These are phyloP conservation scores for Glaciozyma martinii DNA, from an alignment of 768 basidiomycete species.

Conservation along the genomic window DNA sequence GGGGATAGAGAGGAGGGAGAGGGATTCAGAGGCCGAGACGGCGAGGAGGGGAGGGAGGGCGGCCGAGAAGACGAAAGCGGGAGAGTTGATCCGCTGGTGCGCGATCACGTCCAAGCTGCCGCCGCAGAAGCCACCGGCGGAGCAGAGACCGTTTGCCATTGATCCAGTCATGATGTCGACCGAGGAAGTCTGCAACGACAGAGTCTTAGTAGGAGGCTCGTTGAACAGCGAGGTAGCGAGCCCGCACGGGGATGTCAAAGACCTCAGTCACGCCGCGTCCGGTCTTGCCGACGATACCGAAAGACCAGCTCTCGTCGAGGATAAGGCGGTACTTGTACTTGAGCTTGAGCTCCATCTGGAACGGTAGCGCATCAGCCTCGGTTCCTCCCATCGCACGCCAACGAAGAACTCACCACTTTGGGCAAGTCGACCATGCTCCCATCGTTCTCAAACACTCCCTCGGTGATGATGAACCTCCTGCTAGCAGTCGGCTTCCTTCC, in stretches of 20 bases:
- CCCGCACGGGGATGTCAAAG: slow-evolving; percentile 77
- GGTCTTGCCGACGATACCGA: slow-evolving; percentile 83
- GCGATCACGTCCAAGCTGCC: slow-evolving; percentile 71
- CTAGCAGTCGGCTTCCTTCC: slow-evolving; percentile 58
- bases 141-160: slow-evolving; percentile 68
- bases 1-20: slow-evolving; percentile 64
- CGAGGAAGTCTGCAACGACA: slow-evolving; percentile 55
- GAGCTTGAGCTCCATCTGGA: slow-evolving; percentile 80
- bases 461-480: slow-evolving; percentile 87
- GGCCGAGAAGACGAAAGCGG: slow-evolving; percentile 92
- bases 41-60: slow-evolving; percentile 83
- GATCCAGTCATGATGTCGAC: slow-evolving; percentile 95
- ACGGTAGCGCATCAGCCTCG: neutral
- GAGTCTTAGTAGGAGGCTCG: neutral
- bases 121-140: slow-evolving; percentile 90
- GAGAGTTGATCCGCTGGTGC: slow-evolving; percentile 95
- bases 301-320: slow-evolving; percentile 86
- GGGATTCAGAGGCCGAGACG: slow-evolving; percentile 76
- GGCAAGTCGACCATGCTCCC: slow-evolving; percentile 87
- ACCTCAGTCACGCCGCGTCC: slow-evolving; percentile 92
- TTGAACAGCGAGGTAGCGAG: neutral
- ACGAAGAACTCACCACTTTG: slow-evolving; percentile 60
- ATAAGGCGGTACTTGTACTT: slow-evolving; percentile 95
- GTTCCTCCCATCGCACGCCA: neutral
- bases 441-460: slow-evolving; percentile 93